phyloP scores from a whole-genome alignment of 352 stramenopile species.

The Phytophthora syringae region DNA sequence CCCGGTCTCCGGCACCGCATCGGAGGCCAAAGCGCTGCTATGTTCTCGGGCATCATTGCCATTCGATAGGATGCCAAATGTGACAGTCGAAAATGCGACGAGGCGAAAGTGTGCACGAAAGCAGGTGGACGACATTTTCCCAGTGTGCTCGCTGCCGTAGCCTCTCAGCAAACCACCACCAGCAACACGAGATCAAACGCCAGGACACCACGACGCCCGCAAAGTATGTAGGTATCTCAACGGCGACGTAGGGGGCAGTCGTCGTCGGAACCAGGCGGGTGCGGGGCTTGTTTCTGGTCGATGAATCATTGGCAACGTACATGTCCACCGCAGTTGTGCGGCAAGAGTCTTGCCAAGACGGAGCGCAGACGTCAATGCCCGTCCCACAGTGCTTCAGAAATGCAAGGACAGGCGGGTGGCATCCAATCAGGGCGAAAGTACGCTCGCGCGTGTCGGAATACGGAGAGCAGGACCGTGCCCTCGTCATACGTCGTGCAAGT shows the following conservation, averaged over 20 bases:
- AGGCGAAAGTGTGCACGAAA: conserved; percentile 18
- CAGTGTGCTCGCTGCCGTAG: not conserved
- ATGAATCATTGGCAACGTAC: conserved; percentile 8
- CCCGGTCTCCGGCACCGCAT: not conserved
- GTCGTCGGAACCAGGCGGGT: conserved; percentile 8
- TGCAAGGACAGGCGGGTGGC: conserved; percentile 20
- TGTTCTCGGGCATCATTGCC: no score
- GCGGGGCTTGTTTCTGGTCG: conserved; percentile 5
- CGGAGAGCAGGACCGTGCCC: not conserved
- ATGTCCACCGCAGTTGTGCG: not conserved
- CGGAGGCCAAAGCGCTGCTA: not conserved
- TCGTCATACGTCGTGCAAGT: conserved; percentile 13
- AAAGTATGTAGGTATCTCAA: not conserved
- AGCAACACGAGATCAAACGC: not conserved
- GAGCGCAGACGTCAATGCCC: not conserved
- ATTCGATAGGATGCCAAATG: conserved; percentile 22
- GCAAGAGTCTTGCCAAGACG: no score
- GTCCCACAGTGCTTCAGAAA: conserved; percentile 19
- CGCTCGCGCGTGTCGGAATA: not conserved
- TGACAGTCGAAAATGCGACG: conserved; percentile 37
- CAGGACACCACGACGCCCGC: not conserved
- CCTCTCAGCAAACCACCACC: not conserved
- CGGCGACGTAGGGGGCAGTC: not conserved
- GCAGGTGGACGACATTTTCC: conserved; percentile 14
- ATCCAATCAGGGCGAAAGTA: conserved; percentile 27